These are phyloP conservation scores for Lactarius vividus DNA, from an alignment of 768 basidiomycete species.

Conservation along the genomic window DNA sequence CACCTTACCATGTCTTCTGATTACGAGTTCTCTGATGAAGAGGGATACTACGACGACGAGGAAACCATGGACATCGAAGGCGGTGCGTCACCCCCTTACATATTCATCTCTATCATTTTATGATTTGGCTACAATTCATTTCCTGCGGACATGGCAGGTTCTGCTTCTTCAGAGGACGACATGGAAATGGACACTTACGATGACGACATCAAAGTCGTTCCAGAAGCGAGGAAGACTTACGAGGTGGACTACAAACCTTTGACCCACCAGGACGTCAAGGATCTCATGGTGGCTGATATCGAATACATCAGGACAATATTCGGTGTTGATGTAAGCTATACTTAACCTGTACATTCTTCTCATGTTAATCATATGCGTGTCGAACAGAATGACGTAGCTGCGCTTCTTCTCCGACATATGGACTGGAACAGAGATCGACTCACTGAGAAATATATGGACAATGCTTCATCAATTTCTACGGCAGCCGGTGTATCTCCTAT, in stretches of 20 bases:
- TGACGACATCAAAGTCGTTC: slow-evolving; percentile 59
- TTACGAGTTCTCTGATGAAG: slow-evolving; percentile 69
- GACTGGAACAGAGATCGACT: slow-evolving; percentile 96
- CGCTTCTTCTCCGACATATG: slow-evolving; percentile 76
- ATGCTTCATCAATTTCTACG: slow-evolving; percentile 64
- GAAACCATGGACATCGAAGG: slow-evolving; percentile 62
- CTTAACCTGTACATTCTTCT: background rate
- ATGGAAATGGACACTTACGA: slow-evolving; percentile 66
- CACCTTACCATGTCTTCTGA: slow-evolving; percentile 53
- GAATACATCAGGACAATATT: slow-evolving; percentile 88
- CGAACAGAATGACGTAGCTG: slow-evolving; percentile 61
- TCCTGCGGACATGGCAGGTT: slow-evolving; percentile 33
- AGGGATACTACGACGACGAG: slow-evolving; percentile 69
- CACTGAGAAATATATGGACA: slow-evolving; percentile 97
- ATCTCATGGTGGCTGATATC: slow-evolving; percentile 71
- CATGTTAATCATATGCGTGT: background rate
- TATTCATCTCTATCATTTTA: slow-evolving; percentile 28
- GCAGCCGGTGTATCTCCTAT: slow-evolving; percentile 67
- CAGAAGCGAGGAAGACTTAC: slow-evolving; percentile 63
- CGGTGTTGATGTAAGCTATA: slow-evolving; percentile 75
- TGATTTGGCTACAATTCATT: slow-evolving; percentile 28
- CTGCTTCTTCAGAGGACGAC: slow-evolving; percentile 53
- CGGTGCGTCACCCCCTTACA: slow-evolving; percentile 36
- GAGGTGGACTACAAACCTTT: slow-evolving; percentile 85
- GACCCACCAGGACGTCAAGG: slow-evolving; percentile 68